Percentiles rank a stretch among this genome's conserved stretches.
Evolutionary conservation across 257 asterid species (phyloP).

Genomic region (Solanum neorickii): DNA sequence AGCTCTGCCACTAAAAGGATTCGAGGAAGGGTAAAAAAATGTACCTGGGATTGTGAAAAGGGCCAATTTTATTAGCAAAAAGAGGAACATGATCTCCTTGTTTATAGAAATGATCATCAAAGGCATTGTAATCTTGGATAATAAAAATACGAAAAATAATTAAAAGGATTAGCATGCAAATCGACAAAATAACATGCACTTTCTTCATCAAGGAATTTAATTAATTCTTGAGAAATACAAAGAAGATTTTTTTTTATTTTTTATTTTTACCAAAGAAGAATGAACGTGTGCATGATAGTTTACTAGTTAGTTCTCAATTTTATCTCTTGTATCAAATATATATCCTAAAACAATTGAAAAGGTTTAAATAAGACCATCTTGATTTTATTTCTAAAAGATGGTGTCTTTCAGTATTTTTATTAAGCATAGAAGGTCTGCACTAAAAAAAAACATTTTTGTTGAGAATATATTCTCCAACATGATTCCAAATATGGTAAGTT

Average conservation of each 20-base stretch:
- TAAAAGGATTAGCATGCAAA: neutral
- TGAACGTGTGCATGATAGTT: neutral
- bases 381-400: no score
- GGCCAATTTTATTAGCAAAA: slow-evolving; percentile 4
- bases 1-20: neutral
- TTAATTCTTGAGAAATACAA: neutral
- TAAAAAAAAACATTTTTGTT: neutral
- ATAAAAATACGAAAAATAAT: neutral
- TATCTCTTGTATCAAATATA: neutral
- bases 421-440: neutral
- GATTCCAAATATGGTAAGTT: neutral
- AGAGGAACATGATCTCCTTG: slow-evolving; percentile 13
- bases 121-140: neutral
- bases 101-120: slow-evolving; percentile 1
- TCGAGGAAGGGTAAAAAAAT: neutral
- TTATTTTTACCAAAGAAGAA: neutral
- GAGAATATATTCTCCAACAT: neutral
- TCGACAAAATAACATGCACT: neutral
- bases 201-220: neutral
- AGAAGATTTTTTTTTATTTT: neutral
- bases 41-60: slow-evolving; percentile 12
- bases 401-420: neutral
- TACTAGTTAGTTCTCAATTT: neutral
- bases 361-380: neutral
- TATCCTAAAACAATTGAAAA: neutral